These are phyloP conservation scores for Teratosphaeria viscida DNA, from an alignment of 2,329 filamentous ascomycete genomes.

Conservation along the genomic window DNA sequence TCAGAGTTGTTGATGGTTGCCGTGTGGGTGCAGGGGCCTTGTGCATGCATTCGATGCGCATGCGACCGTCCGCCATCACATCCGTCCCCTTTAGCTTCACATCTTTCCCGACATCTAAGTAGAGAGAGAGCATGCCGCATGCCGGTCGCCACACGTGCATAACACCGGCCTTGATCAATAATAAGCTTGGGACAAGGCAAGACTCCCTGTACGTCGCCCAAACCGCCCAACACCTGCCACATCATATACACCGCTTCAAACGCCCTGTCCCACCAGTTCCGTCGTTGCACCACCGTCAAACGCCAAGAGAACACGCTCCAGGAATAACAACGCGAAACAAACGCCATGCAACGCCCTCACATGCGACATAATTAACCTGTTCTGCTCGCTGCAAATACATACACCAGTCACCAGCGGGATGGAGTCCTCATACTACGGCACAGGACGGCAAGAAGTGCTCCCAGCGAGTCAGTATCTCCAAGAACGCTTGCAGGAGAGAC, in stretches of 20 bases:
- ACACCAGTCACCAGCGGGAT: neutral
- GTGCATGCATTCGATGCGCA: neutral
- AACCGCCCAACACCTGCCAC: neutral
- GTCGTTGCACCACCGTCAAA: neutral
- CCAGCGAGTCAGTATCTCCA: constrained; percentile 26
- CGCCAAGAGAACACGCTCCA: neutral
- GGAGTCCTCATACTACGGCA: neutral
- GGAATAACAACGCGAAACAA: neutral
- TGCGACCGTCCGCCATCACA: neutral
- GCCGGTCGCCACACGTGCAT: neutral
- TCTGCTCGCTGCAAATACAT: neutral
- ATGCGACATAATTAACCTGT: neutral
- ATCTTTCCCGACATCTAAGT: neutral
- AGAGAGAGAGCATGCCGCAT: neutral
- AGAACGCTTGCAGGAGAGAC: constrained; percentile 25
- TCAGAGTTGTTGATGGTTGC: neutral
- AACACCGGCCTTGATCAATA: too few relatives aligned
- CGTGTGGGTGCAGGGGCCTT: neutral
- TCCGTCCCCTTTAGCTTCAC: neutral
- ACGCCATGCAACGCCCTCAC: neutral
- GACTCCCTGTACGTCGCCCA: neutral
- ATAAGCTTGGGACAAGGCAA: neutral
- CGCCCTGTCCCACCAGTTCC: neutral
- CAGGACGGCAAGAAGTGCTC: neutral
- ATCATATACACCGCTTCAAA: neutral